These are phyloP conservation scores for Clonostachys rosea DNA, from an alignment of 2,329 filamentous ascomycete species.

Conservation along the genomic window DNA sequence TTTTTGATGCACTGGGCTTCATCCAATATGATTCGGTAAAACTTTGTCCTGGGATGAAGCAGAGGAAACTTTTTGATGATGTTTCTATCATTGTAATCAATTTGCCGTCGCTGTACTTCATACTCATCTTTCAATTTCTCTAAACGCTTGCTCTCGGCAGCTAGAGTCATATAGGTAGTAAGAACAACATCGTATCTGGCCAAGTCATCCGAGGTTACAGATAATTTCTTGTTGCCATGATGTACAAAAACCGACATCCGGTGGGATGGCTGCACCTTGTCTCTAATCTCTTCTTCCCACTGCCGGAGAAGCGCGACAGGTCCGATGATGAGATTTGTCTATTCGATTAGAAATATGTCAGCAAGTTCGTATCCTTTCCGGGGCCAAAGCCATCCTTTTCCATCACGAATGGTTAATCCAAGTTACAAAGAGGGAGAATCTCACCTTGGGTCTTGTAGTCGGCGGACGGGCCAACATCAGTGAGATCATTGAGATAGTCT, in stretches of 20 bases:
- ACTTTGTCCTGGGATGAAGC: slow-evolving; percentile 58
- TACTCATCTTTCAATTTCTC: slow-evolving; percentile 46
- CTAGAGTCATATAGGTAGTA: slow-evolving; percentile 80
- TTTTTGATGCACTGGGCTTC: slow-evolving; percentile 86
- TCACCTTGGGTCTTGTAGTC: slow-evolving; percentile 27
- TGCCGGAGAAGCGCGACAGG: slow-evolving; percentile 78
- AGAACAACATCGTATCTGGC: slow-evolving; percentile 71
- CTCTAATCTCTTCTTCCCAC: slow-evolving; percentile 76
- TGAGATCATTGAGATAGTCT: slow-evolving; percentile 80
- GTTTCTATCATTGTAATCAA: slow-evolving; percentile 27
- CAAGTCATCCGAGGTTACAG: slow-evolving; percentile 51
- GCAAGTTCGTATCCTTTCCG: neutral
- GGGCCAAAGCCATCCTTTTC: too few species aligned
- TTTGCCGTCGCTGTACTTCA: slow-evolving; percentile 24
- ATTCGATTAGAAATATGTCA: neutral
- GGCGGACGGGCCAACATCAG: slow-evolving; percentile 69
- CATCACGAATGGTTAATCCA: neutral
- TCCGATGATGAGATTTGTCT: slow-evolving; percentile 80
- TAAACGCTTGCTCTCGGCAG: slow-evolving; percentile 56
- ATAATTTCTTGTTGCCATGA: slow-evolving; percentile 59
- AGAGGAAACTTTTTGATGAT: slow-evolving; percentile 43
- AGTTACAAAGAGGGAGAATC: slow-evolving; percentile 1
- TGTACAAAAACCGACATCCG: slow-evolving; percentile 63
- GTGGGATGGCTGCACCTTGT: slow-evolving; percentile 58
- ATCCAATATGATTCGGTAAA: slow-evolving; percentile 78